Base-by-base conservation (phyloP, 1,139 yeast species). In the Diutina rugosa region DNA sequence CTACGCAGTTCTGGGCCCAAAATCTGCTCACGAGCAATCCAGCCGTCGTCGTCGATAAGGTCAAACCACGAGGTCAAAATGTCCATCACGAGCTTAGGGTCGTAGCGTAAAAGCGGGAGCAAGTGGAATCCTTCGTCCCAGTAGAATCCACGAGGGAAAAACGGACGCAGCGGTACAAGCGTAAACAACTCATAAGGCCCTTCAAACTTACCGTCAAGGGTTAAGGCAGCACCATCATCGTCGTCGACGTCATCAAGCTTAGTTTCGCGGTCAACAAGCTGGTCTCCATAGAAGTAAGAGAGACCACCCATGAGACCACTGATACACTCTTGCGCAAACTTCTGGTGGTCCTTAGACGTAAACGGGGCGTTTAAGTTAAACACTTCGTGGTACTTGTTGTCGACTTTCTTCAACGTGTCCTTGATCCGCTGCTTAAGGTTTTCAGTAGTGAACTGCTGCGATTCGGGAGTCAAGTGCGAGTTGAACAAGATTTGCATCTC, bases 61-160 rank as follows among this genome's bases (percentile, higher is more conserved):
- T 79, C 72, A 66, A 93, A 87, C 99, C 99, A 93, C 54, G 96
- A 87, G 64, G 85, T 79, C 59, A 90, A 68, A 32, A 93, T 84
- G 61, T 90, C 96, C 59, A 91, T 73, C 0, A 85, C 90, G 53
- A 93, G 73, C 65, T 90, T 97, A 9, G 90, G 80, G 68, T 93
- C 99, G 67, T 86, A 91, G 56, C 86, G 85, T 61, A 89, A 69
- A 46, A 93, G 73, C 3, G 96, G 96, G 48, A 91, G 74, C 60
- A 93, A 74, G 67, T 93, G 97, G 70, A 93, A 93, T 0, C 99
- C 99, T 71, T 95, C 99, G 69, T 95, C 99, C 99, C 99, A 93
- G 65, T 89, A 89, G 65, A 93, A 93, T 0, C 99, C 99, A 61
- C 99, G 78, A 8, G 99, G 98, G 70, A 93, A 93, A 64, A 89